phyloP scores from a whole-genome alignment of 2,329 filamentous ascomycete species.

The Stagonosporopsis cucurbitacearum region DNA sequence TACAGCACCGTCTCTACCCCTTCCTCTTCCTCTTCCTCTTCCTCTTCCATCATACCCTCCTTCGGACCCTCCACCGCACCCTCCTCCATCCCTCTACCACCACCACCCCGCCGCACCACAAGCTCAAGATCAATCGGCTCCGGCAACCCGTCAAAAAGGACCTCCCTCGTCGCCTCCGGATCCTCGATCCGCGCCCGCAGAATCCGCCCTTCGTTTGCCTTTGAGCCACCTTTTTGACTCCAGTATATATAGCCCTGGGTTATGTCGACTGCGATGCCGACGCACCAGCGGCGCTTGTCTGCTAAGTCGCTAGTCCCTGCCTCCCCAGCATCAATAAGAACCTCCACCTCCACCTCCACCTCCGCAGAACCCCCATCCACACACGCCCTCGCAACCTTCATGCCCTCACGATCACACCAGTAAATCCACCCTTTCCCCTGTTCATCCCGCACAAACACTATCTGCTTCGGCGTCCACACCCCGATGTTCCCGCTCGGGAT shows the following conservation, averaged over 20 bases:
- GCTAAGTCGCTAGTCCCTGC: neutral
- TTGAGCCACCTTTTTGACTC: constrained; percentile 65
- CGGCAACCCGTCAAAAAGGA: constrained; percentile 38
- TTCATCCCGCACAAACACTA: constrained; percentile 29
- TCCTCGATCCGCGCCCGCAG: constrained; percentile 59
- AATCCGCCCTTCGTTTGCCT: constrained; percentile 60
- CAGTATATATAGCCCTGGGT: constrained; percentile 60
- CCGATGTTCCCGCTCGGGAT: constrained; percentile 48
- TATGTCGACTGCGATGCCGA: constrained; percentile 53
- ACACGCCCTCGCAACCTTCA: constrained; percentile 43
- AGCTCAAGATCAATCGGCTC: constrained; percentile 64
- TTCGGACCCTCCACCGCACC: too few relatives aligned
- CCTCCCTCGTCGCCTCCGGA: constrained; percentile 24
- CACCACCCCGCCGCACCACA: too few relatives aligned
- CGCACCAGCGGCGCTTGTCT: neutral
- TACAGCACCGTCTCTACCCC: constrained; percentile 56
- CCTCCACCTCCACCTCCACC: constrained; percentile 17
- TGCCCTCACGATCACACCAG: constrained; percentile 53
- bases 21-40: too few relatives aligned
- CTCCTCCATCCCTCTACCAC: too few relatives aligned
- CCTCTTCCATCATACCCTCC: too few relatives aligned
- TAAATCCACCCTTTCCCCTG: constrained; percentile 43
- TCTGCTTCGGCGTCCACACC: constrained; percentile 55
- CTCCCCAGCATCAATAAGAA: constrained; percentile 10
- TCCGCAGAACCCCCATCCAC: constrained; percentile 16